Conservation (phyloP, 495 filamentous ascomycete genomes). For the Lophiotrema nucula region DNA sequence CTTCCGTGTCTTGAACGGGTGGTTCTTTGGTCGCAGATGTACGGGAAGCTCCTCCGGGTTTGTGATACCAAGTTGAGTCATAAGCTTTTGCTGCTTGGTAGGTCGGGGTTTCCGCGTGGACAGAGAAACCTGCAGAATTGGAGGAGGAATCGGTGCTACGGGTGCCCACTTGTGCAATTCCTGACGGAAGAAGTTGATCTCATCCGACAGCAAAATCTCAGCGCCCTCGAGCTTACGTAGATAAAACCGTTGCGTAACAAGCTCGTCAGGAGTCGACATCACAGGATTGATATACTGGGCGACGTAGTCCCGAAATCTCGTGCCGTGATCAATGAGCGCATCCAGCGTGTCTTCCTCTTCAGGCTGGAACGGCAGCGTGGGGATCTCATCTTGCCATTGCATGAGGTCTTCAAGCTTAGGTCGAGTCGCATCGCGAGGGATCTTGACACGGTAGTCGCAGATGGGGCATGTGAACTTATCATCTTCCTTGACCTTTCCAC, state of each 20-base stretch:
- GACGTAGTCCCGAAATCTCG: conserved; percentile 80
- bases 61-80: conserved; percentile 79
- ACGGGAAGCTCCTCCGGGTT: conserved; percentile 86
- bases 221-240: conserved; percentile 97
- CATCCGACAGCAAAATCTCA: conserved; percentile 85
- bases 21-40: conserved; percentile 65
- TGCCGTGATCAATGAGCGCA: conserved; percentile 80
- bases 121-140: conserved; percentile 76
- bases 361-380: conserved; percentile 84
- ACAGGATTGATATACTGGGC: conserved; percentile 74
- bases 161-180: conserved; percentile 96
- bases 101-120: conserved; percentile 97
- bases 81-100: conserved; percentile 95
- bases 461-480: conserved; percentile 99
- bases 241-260: conserved; percentile 91
- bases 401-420: conserved; percentile 92
- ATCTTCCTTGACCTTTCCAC: conserved; percentile 95
- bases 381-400: conserved; percentile 83
- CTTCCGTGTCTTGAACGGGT: conserved; percentile 46
- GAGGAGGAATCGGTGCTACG: conserved; percentile 81
- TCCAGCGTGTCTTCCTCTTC: conserved; percentile 87
- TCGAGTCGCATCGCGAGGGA: conserved; percentile 94
- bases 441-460: conserved; percentile 96
- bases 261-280: conserved; percentile 78
- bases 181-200: conserved; percentile 96